Percentiles rank a stretch among this genome's conserved stretches.
Conservation (phyloP, 192 early-diverging fungal species). For the Podila clonocystis region DNA sequence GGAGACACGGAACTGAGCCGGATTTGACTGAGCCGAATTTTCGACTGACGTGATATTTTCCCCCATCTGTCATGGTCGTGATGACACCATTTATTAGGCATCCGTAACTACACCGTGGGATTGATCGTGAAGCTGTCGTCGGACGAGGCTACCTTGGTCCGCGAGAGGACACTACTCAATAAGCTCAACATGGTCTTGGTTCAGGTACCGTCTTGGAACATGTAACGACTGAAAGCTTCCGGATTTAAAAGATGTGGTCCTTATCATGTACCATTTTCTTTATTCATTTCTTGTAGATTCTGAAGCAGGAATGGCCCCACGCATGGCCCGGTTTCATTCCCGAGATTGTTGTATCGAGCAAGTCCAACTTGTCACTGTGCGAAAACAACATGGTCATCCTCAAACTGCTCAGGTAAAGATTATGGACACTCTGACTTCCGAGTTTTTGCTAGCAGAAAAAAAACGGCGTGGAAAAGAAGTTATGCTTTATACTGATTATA, state of each 20-base stretch:
- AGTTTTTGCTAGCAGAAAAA: no score
- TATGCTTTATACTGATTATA: no score
- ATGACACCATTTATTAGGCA: constrained; percentile 62
- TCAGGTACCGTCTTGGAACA: constrained; percentile 68
- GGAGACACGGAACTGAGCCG: no score
- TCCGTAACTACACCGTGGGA: constrained; percentile 95
- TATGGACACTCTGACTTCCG: no score
- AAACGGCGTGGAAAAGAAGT: no score
- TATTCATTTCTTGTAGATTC: constrained; percentile 66
- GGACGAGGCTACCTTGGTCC: constrained; percentile 80
- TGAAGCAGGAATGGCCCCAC: constrained; percentile 99
- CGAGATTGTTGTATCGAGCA: constrained; percentile 96
- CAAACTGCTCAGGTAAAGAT: constrained; percentile 88
- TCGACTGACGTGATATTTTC: constrained; percentile 9
- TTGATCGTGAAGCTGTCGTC: constrained; percentile 92
- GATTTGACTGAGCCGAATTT: no score
- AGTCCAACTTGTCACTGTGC: constrained; percentile 90
- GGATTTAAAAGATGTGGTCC: not conserved
- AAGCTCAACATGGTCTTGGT: constrained; percentile 98
- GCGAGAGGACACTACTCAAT: constrained; percentile 82
- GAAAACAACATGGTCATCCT: constrained; percentile 99
- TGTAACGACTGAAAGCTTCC: no score
- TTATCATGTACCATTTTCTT: not conserved
- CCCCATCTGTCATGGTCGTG: not conserved
- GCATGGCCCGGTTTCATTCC: constrained; percentile 99